These are phyloP conservation scores for Curvularia hawaiiensis DNA, from an alignment of 2,329 filamentous ascomycete species.

Conservation along the genomic window DNA sequence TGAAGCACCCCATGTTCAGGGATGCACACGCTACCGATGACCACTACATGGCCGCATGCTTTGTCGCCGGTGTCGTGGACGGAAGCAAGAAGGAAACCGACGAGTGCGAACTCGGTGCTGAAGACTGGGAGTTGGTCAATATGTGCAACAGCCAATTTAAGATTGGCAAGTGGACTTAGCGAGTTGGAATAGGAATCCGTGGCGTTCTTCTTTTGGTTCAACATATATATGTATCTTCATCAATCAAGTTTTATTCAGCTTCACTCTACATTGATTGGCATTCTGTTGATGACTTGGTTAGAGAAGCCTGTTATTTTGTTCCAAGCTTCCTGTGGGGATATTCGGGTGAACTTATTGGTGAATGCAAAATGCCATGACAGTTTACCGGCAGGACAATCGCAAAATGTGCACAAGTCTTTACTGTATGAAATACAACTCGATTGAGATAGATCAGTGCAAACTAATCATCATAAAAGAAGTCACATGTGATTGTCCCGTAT, in stretches of 20 bases:
- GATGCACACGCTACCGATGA: slow-evolving; percentile 74
- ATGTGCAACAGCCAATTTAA: slow-evolving; percentile 46
- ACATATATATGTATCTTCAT: background rate
- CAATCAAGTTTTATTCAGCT: background rate
- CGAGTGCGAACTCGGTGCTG: slow-evolving; percentile 35
- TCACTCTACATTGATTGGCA: background rate
- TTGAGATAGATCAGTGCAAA: background rate
- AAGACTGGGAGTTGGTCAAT: slow-evolving; percentile 43
- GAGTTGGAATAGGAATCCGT: background rate
- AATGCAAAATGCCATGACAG: background rate
- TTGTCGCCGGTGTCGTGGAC: slow-evolving; percentile 60
- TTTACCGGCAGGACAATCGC: background rate
- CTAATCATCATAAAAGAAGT: background rate
- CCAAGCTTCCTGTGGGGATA: background rate
- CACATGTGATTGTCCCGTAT: background rate
- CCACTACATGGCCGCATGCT: slow-evolving; percentile 70
- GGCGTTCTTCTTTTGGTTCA: no score
- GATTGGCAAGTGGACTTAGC: slow-evolving; percentile 30
- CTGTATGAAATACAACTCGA: background rate
- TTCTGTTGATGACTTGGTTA: background rate
- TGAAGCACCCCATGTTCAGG: slow-evolving; percentile 70
- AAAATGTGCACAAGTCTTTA: background rate
- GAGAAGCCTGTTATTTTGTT: background rate
- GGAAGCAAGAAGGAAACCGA: slow-evolving; percentile 27
- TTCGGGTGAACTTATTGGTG: background rate